Base-by-base conservation (phyloP, 176 grass and related monocot genomes). In the Avena sativa region DNA sequence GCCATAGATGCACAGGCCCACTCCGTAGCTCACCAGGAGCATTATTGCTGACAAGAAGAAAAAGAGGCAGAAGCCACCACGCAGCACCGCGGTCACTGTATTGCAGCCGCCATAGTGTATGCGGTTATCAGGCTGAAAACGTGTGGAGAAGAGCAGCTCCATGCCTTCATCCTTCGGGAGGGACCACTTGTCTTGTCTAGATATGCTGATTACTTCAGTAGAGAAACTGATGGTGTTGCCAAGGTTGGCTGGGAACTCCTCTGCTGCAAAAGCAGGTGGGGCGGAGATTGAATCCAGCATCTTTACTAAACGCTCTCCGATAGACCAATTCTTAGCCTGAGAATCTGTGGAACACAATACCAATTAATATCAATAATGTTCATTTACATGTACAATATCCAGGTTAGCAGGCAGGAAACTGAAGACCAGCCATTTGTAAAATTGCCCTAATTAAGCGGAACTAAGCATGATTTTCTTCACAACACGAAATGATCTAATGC, bases 221-320 rank as follows among this genome's bases (percentile, higher is more conserved):
- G 95, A 87, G 5, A 97, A 53, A 72, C 43, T 91, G 47, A 92
- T n/a, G n/a, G 92, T 74, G 51, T 98, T 93, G 47, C 20, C 23
- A 43, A 85, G 69, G 57, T 85, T 84, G 62, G 73, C 48, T 0
- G 86, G 92, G 81, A 84, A 83, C 75, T 98, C 96, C 75, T 98
- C 96, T 34, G 85, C 79, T 21, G 96, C 96, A 88, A 96, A 92
- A 76, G 96, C 96, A 32, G 96, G 93, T 4, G 96, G 96, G 10
- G 90, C 89, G 12, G 93, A 90, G 79, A 98, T 86, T 16, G 90
- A 91, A 79, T 91, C 93, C 90, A 98, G 30, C 44, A 98, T 85
- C 84, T 81, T 92, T 80, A 89, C 87, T 57, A 98, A 90, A 71
- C 69, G 81, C 36, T 87, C 90, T 71, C 82, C 78, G 0, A 78